A percentile compares a stretch with the other conserved stretches of the same genome.
Evolutionary conservation across 352 stramenopile species (phyloP).

Genomic region (Phytophthora megakarya): DNA sequence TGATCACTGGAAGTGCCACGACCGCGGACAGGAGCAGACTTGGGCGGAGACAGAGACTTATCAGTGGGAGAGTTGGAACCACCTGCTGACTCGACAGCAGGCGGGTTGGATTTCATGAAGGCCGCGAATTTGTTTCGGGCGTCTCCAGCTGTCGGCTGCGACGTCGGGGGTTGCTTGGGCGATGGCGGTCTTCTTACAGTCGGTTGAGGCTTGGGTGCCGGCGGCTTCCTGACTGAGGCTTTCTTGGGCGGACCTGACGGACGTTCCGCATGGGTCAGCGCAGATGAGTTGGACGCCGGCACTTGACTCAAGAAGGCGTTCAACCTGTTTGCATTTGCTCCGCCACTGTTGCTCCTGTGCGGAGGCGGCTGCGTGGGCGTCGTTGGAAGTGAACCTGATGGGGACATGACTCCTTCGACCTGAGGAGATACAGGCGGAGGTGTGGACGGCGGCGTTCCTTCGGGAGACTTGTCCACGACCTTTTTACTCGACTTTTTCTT

Average conservation of each 20-base stretch:
- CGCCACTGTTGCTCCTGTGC: constrained; percentile 52
- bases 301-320: constrained; percentile 84
- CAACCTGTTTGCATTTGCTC: constrained; percentile 57
- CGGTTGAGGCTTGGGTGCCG: constrained; percentile 15
- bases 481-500: constrained; percentile 69
- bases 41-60: constrained; percentile 31
- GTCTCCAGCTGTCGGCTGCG: constrained; percentile 28
- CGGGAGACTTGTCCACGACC: constrained; percentile 34
- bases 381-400: constrained; percentile 30
- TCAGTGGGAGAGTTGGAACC: constrained; percentile 30
- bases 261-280: constrained; percentile 62
- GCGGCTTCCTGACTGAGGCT: constrained; percentile 46
- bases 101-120: constrained; percentile 81
- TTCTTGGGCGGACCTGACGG: constrained; percentile 63
- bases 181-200: constrained; percentile 29
- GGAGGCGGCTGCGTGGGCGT: constrained; percentile 30
- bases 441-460: constrained; percentile 67
- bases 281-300: constrained; percentile 55
- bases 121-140: constrained; percentile 80
- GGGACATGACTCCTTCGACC: constrained; percentile 41
- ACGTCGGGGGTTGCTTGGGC: constrained; percentile 33
- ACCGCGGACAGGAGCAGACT: constrained; percentile 34
- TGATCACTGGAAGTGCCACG: constrained; percentile 43
- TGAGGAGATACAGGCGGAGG: constrained; percentile 60
- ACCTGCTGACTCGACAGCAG: constrained; percentile 38